A percentile compares a stretch with the other conserved stretches of the same genome.
These are phyloP conservation scores for Botrytis sinoallii DNA, from an alignment of 2,329 filamentous ascomycete species.

Conservation along the genomic window DNA sequence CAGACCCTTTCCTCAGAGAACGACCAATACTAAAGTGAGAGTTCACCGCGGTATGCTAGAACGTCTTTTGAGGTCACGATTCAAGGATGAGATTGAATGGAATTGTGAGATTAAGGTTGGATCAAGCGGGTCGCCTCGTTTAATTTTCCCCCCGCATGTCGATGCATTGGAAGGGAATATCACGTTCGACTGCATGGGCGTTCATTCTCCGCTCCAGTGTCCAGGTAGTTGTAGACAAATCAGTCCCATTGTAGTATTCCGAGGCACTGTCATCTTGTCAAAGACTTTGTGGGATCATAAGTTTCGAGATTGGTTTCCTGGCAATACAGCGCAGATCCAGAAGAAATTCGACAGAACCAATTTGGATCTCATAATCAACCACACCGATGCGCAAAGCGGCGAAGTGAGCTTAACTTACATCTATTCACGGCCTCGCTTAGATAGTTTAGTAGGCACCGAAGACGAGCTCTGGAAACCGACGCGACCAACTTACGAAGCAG, in stretches of 20 bases:
- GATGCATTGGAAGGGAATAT: not conserved
- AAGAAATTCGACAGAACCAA: not conserved
- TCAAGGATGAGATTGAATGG: conserved; percentile 1
- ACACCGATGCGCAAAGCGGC: not conserved
- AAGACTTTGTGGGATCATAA: not conserved
- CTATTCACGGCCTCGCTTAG: not conserved
- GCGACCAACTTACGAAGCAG: not conserved
- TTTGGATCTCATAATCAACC: not conserved
- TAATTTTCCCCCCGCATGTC: not conserved
- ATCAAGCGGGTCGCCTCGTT: not conserved
- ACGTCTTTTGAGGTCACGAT: not conserved
- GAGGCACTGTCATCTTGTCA: not conserved
- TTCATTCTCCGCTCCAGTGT: not conserved
- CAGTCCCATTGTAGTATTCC: not conserved
- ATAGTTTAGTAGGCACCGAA: not conserved
- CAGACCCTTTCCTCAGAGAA: not conserved
- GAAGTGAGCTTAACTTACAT: not conserved
- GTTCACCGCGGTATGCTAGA: not conserved
- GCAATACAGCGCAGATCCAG: not conserved
- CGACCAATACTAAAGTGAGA: not conserved
- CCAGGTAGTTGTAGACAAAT: not conserved
- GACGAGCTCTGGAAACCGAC: conserved; percentile 2
- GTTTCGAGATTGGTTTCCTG: not conserved
- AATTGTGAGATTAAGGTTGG: not conserved
- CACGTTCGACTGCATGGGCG: conserved; percentile 5